Base-by-base conservation (phyloP, 345 rosid genomes). In the Euphorbia lathyris region DNA sequence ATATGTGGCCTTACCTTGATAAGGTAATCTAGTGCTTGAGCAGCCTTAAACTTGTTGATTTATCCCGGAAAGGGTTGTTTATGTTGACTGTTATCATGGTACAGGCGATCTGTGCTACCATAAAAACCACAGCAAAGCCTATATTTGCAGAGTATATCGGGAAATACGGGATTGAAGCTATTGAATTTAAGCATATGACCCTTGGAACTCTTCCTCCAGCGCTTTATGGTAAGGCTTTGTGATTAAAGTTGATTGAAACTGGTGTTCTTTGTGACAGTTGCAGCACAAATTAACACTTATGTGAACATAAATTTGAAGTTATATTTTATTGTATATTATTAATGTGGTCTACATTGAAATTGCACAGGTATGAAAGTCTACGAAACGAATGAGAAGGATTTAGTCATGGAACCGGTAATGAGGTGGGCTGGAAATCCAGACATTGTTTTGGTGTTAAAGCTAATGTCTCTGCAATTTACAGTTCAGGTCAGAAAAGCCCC, bases 381-480 rank as follows among this genome's bases (percentile, higher is more conserved):
- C 47, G 88, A 90, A 75, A 90, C 93, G 40, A 88, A 86, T 34
- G 93, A 86, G 80, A 86, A 79, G 77, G 93, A 85, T 68, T 73
- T 90, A 75, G 76, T 88, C 50, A 65, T 88, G 74, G 93, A 88
- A 84, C 91, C 93, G 25, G 90, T 85, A 72, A 71, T 85, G 19
- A 88, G 81, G 68, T 90, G 90, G 91, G 93, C 93, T 48, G 93
- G 96, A 72, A 90, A 90, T 76, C 88, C 96, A 68, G 84, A 85
- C 72, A 86, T 90, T 32, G 78, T 83, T 74, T 42, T 88, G 82
- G 87, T 81, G 81, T 13, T 88, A 64, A 88, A 88, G 69, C 42
- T 85, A 16, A 26, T 84, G 78, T 83, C 86, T 69, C 66, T 86
- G 8, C 76, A 7, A 42, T 65, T 90, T 58, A 80, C 74, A 80